These are phyloP conservation scores for Globisporangium iwayamae DNA, from an alignment of 352 stramenopile genomes.

Conservation along the genomic window DNA sequence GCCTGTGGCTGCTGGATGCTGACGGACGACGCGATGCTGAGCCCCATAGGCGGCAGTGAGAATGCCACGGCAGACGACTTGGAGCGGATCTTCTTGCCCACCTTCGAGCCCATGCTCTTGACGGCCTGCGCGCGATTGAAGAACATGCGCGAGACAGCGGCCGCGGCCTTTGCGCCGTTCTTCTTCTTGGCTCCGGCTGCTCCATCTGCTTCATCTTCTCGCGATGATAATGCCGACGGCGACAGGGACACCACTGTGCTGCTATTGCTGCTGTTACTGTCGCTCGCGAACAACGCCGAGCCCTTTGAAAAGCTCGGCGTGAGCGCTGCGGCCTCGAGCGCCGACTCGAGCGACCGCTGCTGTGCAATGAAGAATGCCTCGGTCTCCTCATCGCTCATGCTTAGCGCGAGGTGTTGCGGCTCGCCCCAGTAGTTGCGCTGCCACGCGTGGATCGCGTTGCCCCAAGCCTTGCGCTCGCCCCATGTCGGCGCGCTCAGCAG, in stretches of 20 bases:
- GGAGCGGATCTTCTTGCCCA: conserved; percentile 68
- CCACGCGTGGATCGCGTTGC: conserved; percentile 85
- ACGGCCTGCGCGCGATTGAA: conserved; percentile 56
- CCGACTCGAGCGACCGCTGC: conserved; percentile 44
- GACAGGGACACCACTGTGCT: conserved; percentile 1
- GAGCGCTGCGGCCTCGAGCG: conserved; percentile 27
- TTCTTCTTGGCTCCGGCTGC: conserved; percentile 10
- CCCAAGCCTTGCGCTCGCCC: conserved; percentile 78
- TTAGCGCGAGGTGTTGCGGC: conserved; percentile 48
- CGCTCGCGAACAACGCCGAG: conserved; percentile 1
- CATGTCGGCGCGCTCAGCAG: conserved; percentile 70
- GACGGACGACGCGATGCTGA: conserved; percentile 61
- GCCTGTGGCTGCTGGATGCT: conserved; percentile 32
- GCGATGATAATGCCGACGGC: background rate
- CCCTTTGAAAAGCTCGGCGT: background rate
- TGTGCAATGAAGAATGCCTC: conserved; percentile 78
- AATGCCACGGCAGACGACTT: conserved; percentile 53
- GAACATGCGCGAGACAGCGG: conserved; percentile 40
- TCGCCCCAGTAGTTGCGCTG: conserved; percentile 87
- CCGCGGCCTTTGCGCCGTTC: conserved; percentile 18
- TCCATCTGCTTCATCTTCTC: background rate
- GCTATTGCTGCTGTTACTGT: conserved; percentile 7
- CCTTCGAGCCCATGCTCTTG: conserved; percentile 48
- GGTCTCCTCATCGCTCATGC: conserved; percentile 51
- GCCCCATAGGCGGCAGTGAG: conserved; percentile 64